phyloP scores from a whole-genome alignment of 2,329 filamentous ascomycete genomes.

The Ophiostoma novo-ulmi region DNA sequence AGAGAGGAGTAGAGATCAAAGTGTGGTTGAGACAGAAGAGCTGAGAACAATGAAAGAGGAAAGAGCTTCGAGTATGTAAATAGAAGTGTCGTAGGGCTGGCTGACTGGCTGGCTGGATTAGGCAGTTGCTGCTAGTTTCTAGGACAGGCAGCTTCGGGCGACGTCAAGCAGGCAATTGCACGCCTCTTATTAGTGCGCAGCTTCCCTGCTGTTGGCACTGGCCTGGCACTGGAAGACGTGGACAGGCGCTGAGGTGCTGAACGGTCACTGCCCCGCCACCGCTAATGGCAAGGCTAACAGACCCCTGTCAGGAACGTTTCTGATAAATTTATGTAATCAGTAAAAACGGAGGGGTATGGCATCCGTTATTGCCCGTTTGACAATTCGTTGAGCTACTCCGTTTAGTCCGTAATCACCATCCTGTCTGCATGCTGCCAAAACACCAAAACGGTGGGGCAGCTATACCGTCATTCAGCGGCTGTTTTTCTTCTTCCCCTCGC shows the following conservation, averaged over 20 bases:
- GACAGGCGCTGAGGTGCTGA: background rate
- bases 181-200: background rate
- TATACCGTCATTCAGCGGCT: constrained; percentile 12
- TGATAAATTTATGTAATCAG: background rate
- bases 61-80: background rate
- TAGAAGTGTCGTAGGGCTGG: background rate
- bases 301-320: constrained; percentile 10
- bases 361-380: background rate
- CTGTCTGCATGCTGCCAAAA: background rate
- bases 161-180: constrained; percentile 9
- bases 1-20: background rate
- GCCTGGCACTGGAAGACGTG: background rate
- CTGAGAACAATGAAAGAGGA: background rate
- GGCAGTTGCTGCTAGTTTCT: background rate
- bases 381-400: background rate
- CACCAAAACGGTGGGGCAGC: constrained; percentile 11
- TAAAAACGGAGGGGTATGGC: background rate
- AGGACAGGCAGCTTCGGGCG: constrained; percentile 11
- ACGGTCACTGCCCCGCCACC: constrained; percentile 1
- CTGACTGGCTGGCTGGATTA: background rate
- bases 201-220: background rate
- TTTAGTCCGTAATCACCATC: background rate
- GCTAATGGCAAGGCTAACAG: background rate
- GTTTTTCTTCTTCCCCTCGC: constrained; percentile 16
- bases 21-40: background rate